A percentile compares a stretch with the other conserved stretches of the same genome.
Evolutionary conservation across 352 stramenopile genomes (phyloP).

Genomic region (Phytophthora melonis): DNA sequence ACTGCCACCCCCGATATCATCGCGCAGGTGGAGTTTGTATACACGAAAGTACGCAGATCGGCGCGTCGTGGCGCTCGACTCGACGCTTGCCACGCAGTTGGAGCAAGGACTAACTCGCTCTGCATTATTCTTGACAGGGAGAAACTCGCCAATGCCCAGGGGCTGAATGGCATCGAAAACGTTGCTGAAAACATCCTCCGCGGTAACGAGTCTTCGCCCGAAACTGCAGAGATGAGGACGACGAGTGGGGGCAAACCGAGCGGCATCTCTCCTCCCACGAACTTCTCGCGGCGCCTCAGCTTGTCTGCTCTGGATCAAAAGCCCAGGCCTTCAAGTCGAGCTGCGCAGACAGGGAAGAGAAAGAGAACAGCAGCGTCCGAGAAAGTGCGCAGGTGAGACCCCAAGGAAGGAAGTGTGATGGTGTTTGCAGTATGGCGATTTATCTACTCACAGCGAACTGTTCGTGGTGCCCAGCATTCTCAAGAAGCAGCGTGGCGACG

Average conservation of each 20-base stretch:
- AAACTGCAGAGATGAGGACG: slow-evolving; percentile 46
- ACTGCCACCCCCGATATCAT: slow-evolving; percentile 45
- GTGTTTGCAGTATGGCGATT: not conserved
- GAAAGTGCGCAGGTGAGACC: slow-evolving; percentile 58
- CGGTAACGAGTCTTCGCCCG: slow-evolving; percentile 46
- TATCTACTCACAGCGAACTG: not conserved
- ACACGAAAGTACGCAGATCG: slow-evolving; percentile 59
- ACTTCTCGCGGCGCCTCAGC: slow-evolving; percentile 46
- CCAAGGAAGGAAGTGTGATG: not conserved
- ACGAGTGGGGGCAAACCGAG: slow-evolving; percentile 38
- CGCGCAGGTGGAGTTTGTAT: slow-evolving; percentile 77
- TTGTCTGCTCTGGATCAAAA: slow-evolving; percentile 37
- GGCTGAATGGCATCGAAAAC: slow-evolving; percentile 75
- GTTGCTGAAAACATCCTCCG: slow-evolving; percentile 81
- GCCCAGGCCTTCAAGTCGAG: slow-evolving; percentile 1
- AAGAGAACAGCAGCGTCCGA: slow-evolving; percentile 42
- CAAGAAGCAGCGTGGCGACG: slow-evolving; percentile 63
- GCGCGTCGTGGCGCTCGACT: slow-evolving; percentile 9
- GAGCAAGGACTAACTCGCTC: slow-evolving; percentile 8
- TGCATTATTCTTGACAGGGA: slow-evolving; percentile 34
- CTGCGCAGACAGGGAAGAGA: slow-evolving; percentile 22
- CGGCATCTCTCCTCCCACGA: slow-evolving; percentile 46
- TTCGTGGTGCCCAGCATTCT: slow-evolving; percentile 58
- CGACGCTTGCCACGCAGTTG: slow-evolving; percentile 17
- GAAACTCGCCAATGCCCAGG: slow-evolving; percentile 46